Evolutionary conservation across 179 eudicot species (phyloP).

Genomic region (Vitellaria paradoxa): DNA sequence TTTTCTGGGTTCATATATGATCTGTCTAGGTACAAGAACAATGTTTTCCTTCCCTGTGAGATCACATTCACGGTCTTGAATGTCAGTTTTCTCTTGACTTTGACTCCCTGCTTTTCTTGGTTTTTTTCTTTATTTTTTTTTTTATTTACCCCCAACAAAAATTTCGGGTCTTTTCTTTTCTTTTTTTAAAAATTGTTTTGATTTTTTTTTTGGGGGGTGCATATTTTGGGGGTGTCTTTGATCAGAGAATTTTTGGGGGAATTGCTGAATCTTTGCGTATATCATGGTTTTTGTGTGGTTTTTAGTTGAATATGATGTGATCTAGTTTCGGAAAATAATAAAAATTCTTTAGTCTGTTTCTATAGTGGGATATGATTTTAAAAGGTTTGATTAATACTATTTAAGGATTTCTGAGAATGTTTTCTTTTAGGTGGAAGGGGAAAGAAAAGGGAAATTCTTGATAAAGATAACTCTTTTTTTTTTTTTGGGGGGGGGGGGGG

Average conservation of each 20-base stretch:
- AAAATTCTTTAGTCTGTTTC: background rate
- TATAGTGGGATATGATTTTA: background rate
- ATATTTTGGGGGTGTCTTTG: background rate
- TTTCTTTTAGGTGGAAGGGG: background rate
- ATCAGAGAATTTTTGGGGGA: background rate
- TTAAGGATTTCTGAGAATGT: background rate
- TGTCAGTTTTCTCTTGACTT: slow-evolving; percentile 34
- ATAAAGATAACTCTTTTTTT: no score
- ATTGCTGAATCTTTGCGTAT: background rate
- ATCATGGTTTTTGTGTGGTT: background rate
- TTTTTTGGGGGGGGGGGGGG: no score
- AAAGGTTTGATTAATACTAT: background rate
- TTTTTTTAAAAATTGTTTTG: background rate
- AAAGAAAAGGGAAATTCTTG: no score
- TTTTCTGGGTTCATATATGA: background rate
- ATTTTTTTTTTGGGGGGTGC: background rate
- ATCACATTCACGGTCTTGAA: slow-evolving; percentile 57
- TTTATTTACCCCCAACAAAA: background rate
- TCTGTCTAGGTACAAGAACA: slow-evolving; percentile 54
- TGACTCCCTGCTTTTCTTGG: background rate
- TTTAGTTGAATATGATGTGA: background rate
- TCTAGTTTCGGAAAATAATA: background rate
- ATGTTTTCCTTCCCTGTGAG: slow-evolving; percentile 79
- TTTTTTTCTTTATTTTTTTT: background rate
- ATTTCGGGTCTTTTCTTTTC: background rate